Evolutionary conservation across 208 protist genomes (phyloP).

Genomic region (Acanthamoeba divionensis): DNA sequence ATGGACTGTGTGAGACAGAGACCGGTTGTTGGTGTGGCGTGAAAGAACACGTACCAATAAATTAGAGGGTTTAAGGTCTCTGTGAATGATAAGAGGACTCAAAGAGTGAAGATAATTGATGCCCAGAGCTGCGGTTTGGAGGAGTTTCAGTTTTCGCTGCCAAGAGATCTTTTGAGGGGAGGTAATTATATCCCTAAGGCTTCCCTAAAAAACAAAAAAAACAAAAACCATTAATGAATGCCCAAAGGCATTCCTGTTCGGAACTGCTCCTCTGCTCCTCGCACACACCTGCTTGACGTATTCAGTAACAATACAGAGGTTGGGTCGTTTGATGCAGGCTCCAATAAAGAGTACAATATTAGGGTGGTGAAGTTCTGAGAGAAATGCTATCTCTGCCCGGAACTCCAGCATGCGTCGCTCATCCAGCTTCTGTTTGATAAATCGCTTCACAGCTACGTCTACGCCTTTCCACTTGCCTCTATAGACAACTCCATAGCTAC

Average conservation of each 20-base stretch:
- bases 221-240: too few relatives aligned
- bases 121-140: neutral
- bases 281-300: neutral
- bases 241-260: too few relatives aligned
- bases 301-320: neutral
- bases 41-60: too few relatives aligned
- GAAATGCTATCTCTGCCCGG: neutral
- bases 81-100: neutral
- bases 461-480: neutral
- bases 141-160: neutral
- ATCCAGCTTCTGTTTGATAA: neutral
- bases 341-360: neutral
- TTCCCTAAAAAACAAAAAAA: too few relatives aligned
- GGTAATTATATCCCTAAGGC: neutral
- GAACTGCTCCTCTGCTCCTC: too few relatives aligned
- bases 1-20: too few relatives aligned
- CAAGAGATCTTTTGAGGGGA: neutral
- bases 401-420: neutral
- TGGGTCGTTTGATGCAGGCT: neutral
- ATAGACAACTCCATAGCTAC: neutral
- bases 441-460: neutral
- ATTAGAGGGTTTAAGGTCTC: constrained; percentile 3
- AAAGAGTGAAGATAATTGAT: neutral
- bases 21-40: too few relatives aligned
- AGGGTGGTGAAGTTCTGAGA: neutral